Evolutionary conservation across 1,284 basidiomycete genomes (phyloP), one percentile per base, ranked within the genome.

Genomic region (Baeospora myosura): DNA sequence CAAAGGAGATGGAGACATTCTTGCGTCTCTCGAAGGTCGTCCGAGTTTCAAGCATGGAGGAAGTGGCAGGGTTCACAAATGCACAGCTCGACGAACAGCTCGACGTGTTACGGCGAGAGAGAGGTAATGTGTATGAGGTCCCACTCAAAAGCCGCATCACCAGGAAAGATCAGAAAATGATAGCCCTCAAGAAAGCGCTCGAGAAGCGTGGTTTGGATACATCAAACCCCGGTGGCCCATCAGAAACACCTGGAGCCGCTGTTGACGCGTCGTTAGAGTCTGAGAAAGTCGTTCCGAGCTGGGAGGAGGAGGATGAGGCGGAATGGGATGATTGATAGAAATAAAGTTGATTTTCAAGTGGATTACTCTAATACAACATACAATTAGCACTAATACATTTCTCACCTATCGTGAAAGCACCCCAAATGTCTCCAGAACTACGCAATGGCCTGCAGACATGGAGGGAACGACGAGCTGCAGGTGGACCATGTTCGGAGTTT

Each of bases 321-420:
- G 39, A 40, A 7, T 21, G 31, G 25, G 39, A 40, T 12, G 5
- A 32, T 21, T 40, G n/a, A n/a, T n/a, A n/a, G n/a, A n/a, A n/a
- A n/a, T n/a, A n/a, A n/a, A n/a, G n/a, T n/a, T n/a, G n/a, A n/a
- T n/a, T n/a, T n/a, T n/a, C n/a, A n/a, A n/a, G n/a, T n/a, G n/a
- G n/a, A n/a, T n/a, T n/a, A n/a, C n/a, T n/a, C n/a, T n/a, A n/a
- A n/a, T n/a, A n/a, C n/a, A n/a, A n/a, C n/a, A n/a, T n/a, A n/a
- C n/a, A n/a, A n/a, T n/a, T n/a, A n/a, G n/a, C n/a, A n/a, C n/a
- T n/a, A n/a, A n/a, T n/a, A n/a, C n/a, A n/a, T n/a, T n/a, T n/a
- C n/a, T n/a, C n/a, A n/a, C n/a, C n/a, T n/a, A n/a, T n/a, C n/a
- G n/a, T n/a, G n/a, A n/a, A n/a, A n/a, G n/a, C n/a, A n/a, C n/a